Evolutionary conservation across 371 early-diverging fungal species (phyloP).

Genomic region (Mortierella sp.): DNA sequence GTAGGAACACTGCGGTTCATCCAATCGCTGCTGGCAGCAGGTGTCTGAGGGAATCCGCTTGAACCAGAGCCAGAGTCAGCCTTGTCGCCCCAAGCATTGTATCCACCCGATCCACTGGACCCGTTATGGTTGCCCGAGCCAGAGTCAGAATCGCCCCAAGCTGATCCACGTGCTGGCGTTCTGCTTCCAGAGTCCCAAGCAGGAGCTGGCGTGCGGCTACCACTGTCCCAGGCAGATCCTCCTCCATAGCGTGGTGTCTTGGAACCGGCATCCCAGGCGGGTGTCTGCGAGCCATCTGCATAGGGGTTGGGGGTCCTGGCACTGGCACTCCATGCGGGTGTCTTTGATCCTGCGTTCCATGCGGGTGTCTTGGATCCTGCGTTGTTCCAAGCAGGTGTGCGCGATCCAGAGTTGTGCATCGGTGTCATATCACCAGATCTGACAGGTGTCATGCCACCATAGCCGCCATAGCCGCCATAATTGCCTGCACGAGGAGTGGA

Average conservation of each 20-base stretch:
- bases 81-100: slow-evolving; percentile 49
- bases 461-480: slow-evolving; percentile 54
- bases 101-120: slow-evolving; percentile 25
- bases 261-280: slow-evolving; percentile 79
- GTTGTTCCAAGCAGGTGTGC: slow-evolving; percentile 84
- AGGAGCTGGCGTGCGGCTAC: slow-evolving; percentile 61
- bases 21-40: slow-evolving; percentile 54
- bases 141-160: slow-evolving; percentile 53
- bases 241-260: slow-evolving; percentile 69
- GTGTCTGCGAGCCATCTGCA: slow-evolving; percentile 78
- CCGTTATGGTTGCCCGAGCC: slow-evolving; percentile 30
- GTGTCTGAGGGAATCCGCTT: slow-evolving; percentile 51
- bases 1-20: slow-evolving; percentile 54
- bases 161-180: slow-evolving; percentile 69
- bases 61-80: slow-evolving; percentile 37
- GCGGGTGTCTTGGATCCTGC: slow-evolving; percentile 68
- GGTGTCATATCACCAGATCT: slow-evolving; percentile 68
- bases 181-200: slow-evolving; percentile 73
- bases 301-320: slow-evolving; percentile 78
- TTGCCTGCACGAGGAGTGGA: slow-evolving; percentile 42
- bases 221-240: slow-evolving; percentile 55
- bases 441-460: slow-evolving; percentile 53
- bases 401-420: slow-evolving; percentile 69
- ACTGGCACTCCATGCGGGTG: slow-evolving; percentile 81
- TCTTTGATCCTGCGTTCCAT: slow-evolving; percentile 69